Evolutionary conservation across 345 rosid genomes (phyloP), one percentile per base, ranked within the genome.

Genomic region (Populus nigra): DNA sequence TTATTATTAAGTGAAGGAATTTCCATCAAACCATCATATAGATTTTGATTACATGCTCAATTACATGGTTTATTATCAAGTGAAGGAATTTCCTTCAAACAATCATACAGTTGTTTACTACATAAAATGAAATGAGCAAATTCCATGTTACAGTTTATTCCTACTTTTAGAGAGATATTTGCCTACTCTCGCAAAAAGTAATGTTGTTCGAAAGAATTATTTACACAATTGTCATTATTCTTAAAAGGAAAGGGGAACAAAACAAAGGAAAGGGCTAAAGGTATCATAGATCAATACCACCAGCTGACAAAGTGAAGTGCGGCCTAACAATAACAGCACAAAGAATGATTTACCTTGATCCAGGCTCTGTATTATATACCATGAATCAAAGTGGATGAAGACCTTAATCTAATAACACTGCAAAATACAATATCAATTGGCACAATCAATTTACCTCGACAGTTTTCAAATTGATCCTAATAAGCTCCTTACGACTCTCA

Each of bases 401-500:
- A 77, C 29, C 29, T 53, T 20, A 53, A 53, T 53, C 59, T 18
- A 20, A 7, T 7, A 69, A 59, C 62, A 68, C 20, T 27, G 16
- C 33, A 23, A 22, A 29, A 38, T 36, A 7, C 15, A 63, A 53
- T 71, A 70, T 70, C 31, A 20, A 29, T 5, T 36, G 65, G 29
- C 65, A 65, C 8, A 25, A 59, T 45, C 62, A 73, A 74, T 83
- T 78, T 80, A 96, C 99, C 98, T 96, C 97, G 1, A 96, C 99
- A 8, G 98, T 90, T 84, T 95, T 96, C 86, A 96, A 84, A 85
- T 96, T 96, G 82, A 96, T 96, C 74, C 89, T 89, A 73, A 96
- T 96, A 75, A 96, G 99, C 86, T 90, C 99, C 81, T 90, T 94
- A 1, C 99, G 98, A 88, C 97, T 91, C 86, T 96, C 99, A 22